A percentile compares a stretch with the other conserved stretches of the same genome.
Evolutionary conservation across 2,329 filamentous ascomycete genomes (phyloP).

Genomic region (Exophiala dermatitidis): DNA sequence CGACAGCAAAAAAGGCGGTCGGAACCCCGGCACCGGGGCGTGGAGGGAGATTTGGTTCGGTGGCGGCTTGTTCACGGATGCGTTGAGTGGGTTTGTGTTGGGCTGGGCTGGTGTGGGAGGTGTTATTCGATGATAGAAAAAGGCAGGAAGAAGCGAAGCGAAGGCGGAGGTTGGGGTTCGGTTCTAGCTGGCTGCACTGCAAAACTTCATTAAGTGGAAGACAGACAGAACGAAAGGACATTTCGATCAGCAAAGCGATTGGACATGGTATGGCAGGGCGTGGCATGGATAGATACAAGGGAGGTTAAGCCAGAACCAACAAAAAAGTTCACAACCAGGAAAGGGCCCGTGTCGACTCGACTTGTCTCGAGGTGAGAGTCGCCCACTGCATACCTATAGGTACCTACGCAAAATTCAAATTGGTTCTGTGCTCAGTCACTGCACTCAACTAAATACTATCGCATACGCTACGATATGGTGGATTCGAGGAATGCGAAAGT

Average conservation of each 20-base stretch:
- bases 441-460: too few relatives aligned
- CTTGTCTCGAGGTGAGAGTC: too few relatives aligned
- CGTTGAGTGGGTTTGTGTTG: slow-evolving; percentile 43
- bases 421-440: too few relatives aligned
- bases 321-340: too few relatives aligned
- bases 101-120: slow-evolving; percentile 44
- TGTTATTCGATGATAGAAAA: slow-evolving; percentile 36
- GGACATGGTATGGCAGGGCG: not conserved
- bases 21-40: slow-evolving; percentile 31
- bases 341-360: too few relatives aligned
- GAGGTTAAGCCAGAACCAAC: not conserved
- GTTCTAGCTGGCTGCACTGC: too few relatives aligned
- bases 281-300: too few relatives aligned
- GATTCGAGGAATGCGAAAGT: too few relatives aligned
- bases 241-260: too few relatives aligned
- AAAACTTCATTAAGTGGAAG: not conserved
- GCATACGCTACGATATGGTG: too few relatives aligned
- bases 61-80: slow-evolving; percentile 41
- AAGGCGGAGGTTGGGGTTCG: not conserved
- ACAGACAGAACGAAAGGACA: not conserved
- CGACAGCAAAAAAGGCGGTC: not conserved
- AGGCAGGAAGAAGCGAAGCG: not conserved
- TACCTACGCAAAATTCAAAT: too few relatives aligned
- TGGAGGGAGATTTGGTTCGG: slow-evolving; percentile 45
- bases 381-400: too few relatives aligned